Evolutionary conservation across 2,329 filamentous ascomycete species (phyloP).

Genomic region (Fusarium oligoseptatum): DNA sequence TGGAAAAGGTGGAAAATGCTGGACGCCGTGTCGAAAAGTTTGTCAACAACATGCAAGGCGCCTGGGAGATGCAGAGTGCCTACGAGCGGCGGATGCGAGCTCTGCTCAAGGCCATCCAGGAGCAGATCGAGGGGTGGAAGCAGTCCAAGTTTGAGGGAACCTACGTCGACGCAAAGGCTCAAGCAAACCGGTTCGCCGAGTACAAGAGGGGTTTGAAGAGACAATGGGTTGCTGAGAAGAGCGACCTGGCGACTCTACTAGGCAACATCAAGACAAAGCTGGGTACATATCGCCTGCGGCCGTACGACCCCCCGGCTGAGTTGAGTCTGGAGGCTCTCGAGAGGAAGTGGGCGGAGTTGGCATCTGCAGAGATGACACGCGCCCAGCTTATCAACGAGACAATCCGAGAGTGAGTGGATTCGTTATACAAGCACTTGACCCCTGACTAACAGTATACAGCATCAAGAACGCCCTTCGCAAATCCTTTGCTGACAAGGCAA

Average conservation of each 20-base stretch:
- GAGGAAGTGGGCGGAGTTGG: slow-evolving; percentile 81
- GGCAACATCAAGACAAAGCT: slow-evolving; percentile 99
- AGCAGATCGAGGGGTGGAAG: slow-evolving; percentile 82
- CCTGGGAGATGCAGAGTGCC: slow-evolving; percentile 99
- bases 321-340: slow-evolving; percentile 87
- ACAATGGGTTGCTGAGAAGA: slow-evolving; percentile 98
- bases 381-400: slow-evolving; percentile 98
- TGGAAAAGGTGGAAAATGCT: slow-evolving; percentile 98
- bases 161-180: slow-evolving; percentile 91
- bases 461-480: slow-evolving; percentile 96
- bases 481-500: slow-evolving; percentile 97
- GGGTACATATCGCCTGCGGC: slow-evolving; percentile 90
- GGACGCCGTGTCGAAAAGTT: slow-evolving; percentile 98
- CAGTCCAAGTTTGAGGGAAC: slow-evolving; percentile 88
- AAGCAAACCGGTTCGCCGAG: slow-evolving; percentile 83
- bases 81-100: slow-evolving; percentile 93
- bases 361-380: slow-evolving; percentile 86
- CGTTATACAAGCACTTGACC: not conserved
- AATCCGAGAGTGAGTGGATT: slow-evolving; percentile 81
- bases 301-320: slow-evolving; percentile 90
- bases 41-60: slow-evolving; percentile 97
- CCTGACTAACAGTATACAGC: slow-evolving; percentile 58
- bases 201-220: slow-evolving; percentile 94
- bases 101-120: slow-evolving; percentile 79
- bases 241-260: slow-evolving; percentile 89